A percentile compares a stretch with the other conserved stretches of the same genome.
Evolutionary conservation across 306 rosid species (phyloP).

Genomic region (Spatholobus suberectus): DNA sequence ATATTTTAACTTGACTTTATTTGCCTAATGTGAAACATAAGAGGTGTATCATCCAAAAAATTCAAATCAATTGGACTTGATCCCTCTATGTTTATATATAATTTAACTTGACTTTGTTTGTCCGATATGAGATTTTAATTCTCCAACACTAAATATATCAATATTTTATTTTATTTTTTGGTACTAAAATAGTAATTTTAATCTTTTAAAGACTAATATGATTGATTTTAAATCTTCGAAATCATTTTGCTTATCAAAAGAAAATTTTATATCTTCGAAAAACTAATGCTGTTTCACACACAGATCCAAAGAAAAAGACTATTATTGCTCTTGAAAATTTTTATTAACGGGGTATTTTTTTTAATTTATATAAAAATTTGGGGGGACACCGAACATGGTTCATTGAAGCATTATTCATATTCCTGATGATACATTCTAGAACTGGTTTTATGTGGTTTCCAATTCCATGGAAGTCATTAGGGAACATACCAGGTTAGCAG

Average conservation of each 20-base stretch:
- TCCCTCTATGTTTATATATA: too few relatives aligned
- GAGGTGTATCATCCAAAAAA: too few relatives aligned
- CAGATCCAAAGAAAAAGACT: constrained; percentile 36
- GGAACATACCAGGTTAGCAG: constrained; percentile 32
- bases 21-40: too few relatives aligned
- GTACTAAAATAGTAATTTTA: neutral
- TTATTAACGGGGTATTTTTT: neutral
- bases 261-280: neutral
- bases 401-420: constrained; percentile 12
- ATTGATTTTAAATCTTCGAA: too few relatives aligned
- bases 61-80: too few relatives aligned
- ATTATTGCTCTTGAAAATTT: neutral
- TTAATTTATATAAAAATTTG: too few relatives aligned
- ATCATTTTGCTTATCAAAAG: neutral
- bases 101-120: too few relatives aligned
- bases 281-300: neutral
- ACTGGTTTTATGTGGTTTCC: neutral
- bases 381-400: constrained; percentile 25
- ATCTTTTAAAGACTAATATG: neutral
- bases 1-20: too few relatives aligned
- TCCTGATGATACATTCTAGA: constrained; percentile 32
- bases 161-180: neutral
- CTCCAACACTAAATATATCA: neutral
- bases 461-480: constrained; percentile 12
- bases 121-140: too few relatives aligned